Base-by-base conservation (phyloP, 139 green algal genomes). In the Chlorella sp. region DNA sequence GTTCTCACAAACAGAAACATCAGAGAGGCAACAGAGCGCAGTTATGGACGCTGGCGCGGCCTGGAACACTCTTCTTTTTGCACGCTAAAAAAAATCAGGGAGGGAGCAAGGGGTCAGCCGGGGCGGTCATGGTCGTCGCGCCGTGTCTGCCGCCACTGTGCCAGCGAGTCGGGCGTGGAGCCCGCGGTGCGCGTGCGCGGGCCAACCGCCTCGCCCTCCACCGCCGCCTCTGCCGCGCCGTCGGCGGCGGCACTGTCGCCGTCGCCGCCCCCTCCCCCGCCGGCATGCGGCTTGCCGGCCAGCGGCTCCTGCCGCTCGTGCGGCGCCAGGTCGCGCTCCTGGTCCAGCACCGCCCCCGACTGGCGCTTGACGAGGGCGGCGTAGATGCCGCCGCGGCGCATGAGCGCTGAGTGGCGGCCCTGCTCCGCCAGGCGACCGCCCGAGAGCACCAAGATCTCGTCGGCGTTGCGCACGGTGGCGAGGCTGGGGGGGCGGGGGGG, bases 391-490 rank as follows among this genome's bases (percentile, higher is more conserved):
- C 67, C 61, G 5, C 46, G 42, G 8, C 42, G 35, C 36, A 93
- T 50, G 33, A 95, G 85, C 72, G 86, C 75, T 1, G 66, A 58
- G 73, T 96, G 91, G 21, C 66, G 90, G 36, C 91, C 91, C 73
- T 79, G 55, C 85, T 96, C 89, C 3, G 76, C 77, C 8, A 97
- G 85, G 15, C 73, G 77, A 0, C 92, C 94, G 12, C 80, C 84
- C n/a, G 90, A 80, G 84, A 96, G 89, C 41, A 96, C 90, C 69
- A 91, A 73, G 27, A 91, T 95, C 36, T 73, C 48, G 78, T 94
- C 83, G 17, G 91, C 91, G 70, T 87, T 87, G 36, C 87, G 84
- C 64, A 97, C 91, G 1, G 91, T 97, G 38, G 82, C 84, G 69
- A 97, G 85, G 23, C 82, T 87, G 82, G 73, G 31, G 51, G 51